Evolutionary conservation across 345 rosid species (phyloP), one percentile per base, ranked within the genome.

Genomic region (Gossypium longicalyx): DNA sequence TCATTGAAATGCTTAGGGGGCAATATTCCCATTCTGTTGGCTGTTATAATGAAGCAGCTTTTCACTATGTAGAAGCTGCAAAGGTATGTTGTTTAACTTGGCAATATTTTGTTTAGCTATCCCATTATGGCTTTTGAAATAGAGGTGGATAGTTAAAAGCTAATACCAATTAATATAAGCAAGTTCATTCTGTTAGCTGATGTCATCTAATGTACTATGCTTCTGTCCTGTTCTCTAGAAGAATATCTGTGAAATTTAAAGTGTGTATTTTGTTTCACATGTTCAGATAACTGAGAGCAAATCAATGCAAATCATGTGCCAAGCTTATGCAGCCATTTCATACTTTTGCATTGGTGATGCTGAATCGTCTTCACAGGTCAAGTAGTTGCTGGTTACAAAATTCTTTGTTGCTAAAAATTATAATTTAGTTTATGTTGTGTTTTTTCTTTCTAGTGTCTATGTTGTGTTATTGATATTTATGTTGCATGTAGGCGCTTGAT

Each of bases 21-120:
- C 99, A 95, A 77, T 95, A 93, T 79, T 91, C 97, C 69, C 99
- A 95, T 82, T 88, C 93, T 77, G 94, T 93, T 85, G 97, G 97
- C 77, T 95, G 98, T 84, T 90, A 93, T 73, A 78, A 78, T 79
- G 99, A 93, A 85, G 98, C 99, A 64, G 91, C 93, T 79, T 95
- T 90, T 87, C 99, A 95, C 86, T 93, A 80, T 81, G 79, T 90
- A 27, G 97, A 89, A 86, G 99, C 94, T 22, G 89, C 94, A 76
- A 93, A 95, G 90, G 98, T 92, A 75, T 70, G 48, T 34, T 67
- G 7, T 63, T 77, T 60, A 51, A 51, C 71, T 69, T 71, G 19
- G 79, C 49, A 69, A 49, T 76, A 61, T 8, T 76, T 45, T 23
- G 10, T 34, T 34, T 34, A 34, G 41, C 7, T 34, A 34, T 34